Percentiles rank a stretch among this genome's conserved stretches.
These are phyloP conservation scores for Acanthochlamys bracteata DNA, from an alignment of 106 monocot genomes.

Conservation along the genomic window DNA sequence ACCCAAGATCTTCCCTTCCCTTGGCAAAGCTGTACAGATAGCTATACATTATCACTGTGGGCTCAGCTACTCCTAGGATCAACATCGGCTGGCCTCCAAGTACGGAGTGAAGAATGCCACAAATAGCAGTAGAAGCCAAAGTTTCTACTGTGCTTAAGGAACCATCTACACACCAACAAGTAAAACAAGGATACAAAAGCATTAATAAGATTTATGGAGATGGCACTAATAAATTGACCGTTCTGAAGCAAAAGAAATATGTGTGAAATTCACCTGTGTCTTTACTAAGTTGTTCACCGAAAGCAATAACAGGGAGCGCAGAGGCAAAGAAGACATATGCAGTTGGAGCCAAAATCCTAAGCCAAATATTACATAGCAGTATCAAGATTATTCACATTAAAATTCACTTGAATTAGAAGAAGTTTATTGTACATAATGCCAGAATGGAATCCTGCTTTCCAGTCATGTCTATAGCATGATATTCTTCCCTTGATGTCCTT, in stretches of 20 bases:
- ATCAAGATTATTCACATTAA: not conserved
- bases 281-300: slow-evolving; percentile 81
- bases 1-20: slow-evolving; percentile 38
- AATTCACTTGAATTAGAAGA: not conserved
- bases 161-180: slow-evolving; percentile 38
- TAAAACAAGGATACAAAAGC: no score
- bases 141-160: slow-evolving; percentile 61
- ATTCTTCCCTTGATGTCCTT: slow-evolving; percentile 62
- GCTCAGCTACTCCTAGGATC: slow-evolving; percentile 93
- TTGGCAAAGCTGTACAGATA: slow-evolving; percentile 84
- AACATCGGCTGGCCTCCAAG: slow-evolving; percentile 89
- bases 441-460: slow-evolving; percentile 48
- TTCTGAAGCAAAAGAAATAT: not conserved
- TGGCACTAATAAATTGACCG: no score
- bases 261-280: slow-evolving; percentile 44
- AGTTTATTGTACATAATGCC: slow-evolving; percentile 49
- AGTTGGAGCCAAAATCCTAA: slow-evolving; percentile 87
- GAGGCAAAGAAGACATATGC: slow-evolving; percentile 89
- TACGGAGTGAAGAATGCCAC: slow-evolving; percentile 70
- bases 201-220: no score
- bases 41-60: slow-evolving; percentile 89
- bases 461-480: slow-evolving; percentile 69
- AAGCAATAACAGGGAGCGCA: slow-evolving; percentile 86
- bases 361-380: not conserved
- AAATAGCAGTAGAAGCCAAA: slow-evolving; percentile 63